Evolutionary conservation across 2,329 filamentous ascomycete species (phyloP).

Genomic region (Nectriaceae sp.): DNA sequence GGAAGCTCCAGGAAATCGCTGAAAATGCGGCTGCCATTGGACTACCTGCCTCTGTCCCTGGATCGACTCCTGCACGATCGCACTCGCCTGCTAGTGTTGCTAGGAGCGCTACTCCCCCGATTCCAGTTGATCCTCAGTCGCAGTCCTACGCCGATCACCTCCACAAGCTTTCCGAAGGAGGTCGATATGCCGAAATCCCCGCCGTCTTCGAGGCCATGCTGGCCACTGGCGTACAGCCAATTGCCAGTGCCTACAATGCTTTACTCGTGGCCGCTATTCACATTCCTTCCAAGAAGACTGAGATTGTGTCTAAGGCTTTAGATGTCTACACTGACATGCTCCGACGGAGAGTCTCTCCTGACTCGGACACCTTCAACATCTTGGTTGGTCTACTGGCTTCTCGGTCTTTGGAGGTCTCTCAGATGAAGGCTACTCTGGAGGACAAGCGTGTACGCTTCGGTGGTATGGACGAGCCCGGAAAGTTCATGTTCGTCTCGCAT

Average conservation of each 20-base stretch:
- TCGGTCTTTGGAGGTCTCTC: constrained; percentile 76
- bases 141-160: constrained; percentile 78
- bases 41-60: constrained; percentile 40
- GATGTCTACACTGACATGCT: constrained; percentile 98
- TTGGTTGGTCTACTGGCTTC: constrained; percentile 80
- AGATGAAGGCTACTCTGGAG: constrained; percentile 72
- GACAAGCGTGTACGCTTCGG: constrained; percentile 83
- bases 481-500: constrained; percentile 86
- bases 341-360: constrained; percentile 76
- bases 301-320: constrained; percentile 86
- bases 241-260: constrained; percentile 87
- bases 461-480: constrained; percentile 79
- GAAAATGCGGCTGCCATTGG: constrained; percentile 42
- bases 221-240: constrained; percentile 77
- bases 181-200: constrained; percentile 84
- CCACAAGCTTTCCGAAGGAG: constrained; percentile 67
- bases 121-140: constrained; percentile 65
- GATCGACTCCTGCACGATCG: constrained; percentile 46
- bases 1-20: constrained; percentile 47
- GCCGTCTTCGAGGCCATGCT: constrained; percentile 90
- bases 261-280: constrained; percentile 83
- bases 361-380: constrained; percentile 85
- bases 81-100: constrained; percentile 48
- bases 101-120: constrained; percentile 62
- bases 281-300: constrained; percentile 75